phyloP scores from a whole-genome alignment of 2,329 filamentous ascomycete species.

The Claviceps sp. region DNA sequence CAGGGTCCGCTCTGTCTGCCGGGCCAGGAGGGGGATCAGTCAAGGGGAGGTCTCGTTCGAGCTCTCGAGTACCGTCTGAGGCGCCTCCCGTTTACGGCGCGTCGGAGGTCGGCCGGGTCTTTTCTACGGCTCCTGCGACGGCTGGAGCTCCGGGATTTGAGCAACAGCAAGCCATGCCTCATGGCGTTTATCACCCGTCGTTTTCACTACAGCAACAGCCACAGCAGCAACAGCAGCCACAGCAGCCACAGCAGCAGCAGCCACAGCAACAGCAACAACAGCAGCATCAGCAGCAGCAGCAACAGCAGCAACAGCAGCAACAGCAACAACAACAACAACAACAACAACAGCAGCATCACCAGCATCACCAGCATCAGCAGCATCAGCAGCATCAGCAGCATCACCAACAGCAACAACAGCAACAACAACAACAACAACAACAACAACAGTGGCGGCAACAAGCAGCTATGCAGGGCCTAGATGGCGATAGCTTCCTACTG shows the following conservation, averaged over 20 bases:
- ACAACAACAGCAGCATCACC: neutral
- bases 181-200: slow-evolving; percentile 27
- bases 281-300: slow-evolving; percentile 15
- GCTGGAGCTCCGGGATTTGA: slow-evolving; percentile 24
- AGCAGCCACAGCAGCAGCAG: neutral
- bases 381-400: neutral
- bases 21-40: slow-evolving; percentile 22
- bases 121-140: neutral
- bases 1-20: slow-evolving; percentile 32
- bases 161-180: slow-evolving; percentile 25
- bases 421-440: neutral
- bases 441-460: neutral
- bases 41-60: slow-evolving; percentile 41
- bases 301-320: slow-evolving; percentile 24
- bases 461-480: slow-evolving; percentile 15
- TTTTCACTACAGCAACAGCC: slow-evolving; percentile 13
- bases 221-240: neutral
- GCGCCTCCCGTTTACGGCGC: slow-evolving; percentile 6
- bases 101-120: neutral
- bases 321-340: slow-evolving; percentile 21
- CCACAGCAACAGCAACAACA: slow-evolving; percentile 17
- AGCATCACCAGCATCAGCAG: slow-evolving; percentile 4
- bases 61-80: slow-evolving; percentile 32
- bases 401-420: slow-evolving; percentile 8
- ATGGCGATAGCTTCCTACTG: slow-evolving; percentile 22